Evolutionary conservation across 1,284 basidiomycete species (phyloP), one percentile per base, ranked within the genome.

Genomic region (Ceraceosorus bombacis): DNA sequence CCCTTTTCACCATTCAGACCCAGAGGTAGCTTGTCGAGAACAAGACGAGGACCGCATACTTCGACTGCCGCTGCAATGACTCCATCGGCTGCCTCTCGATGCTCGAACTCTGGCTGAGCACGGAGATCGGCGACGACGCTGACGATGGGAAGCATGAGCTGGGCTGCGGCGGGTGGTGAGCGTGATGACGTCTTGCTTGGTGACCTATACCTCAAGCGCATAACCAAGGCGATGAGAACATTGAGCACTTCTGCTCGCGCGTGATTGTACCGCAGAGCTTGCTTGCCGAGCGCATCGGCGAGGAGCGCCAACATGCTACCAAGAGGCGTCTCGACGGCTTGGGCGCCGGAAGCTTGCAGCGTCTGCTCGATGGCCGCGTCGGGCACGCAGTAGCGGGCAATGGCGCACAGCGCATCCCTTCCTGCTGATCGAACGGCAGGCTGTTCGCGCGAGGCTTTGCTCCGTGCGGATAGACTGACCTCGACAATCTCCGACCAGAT

Each of bases 41-140:
- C 76, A 2, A 85, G 84, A 62, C 87, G 84, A 5, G 95, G 92
- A 0, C 95, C 95, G 60, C 95, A 81, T 1, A 90, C 83, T 68
- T 86, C 84, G 82, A 96, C 88, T 0, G 91, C 89, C 39, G 85
- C 84, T 5, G 87, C 85, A 46, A 98, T 80, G 1, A 88, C 85
- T 5, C 81, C 81, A 78, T 99, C 95, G 36, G 87, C 91, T 53
- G 85, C 84, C 76, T 93, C 90, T 78, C 91, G 93, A 78, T 88
- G 84, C 78, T 96, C 92, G 72, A 98, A 98, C 5, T 82, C 85
- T 78, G 87, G 88, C 71, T 88, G 82, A 41, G 84, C 81, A 49
- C 94, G 81, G 61, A 95, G 79, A 49, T 87, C 85, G 1, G 86
- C 90, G 38, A 95, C 81, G 59, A 85, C 84, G 64, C 82, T 80